Evolutionary conservation across 2,329 filamentous ascomycete genomes (phyloP).

Genomic region (Talaromyces sp.): DNA sequence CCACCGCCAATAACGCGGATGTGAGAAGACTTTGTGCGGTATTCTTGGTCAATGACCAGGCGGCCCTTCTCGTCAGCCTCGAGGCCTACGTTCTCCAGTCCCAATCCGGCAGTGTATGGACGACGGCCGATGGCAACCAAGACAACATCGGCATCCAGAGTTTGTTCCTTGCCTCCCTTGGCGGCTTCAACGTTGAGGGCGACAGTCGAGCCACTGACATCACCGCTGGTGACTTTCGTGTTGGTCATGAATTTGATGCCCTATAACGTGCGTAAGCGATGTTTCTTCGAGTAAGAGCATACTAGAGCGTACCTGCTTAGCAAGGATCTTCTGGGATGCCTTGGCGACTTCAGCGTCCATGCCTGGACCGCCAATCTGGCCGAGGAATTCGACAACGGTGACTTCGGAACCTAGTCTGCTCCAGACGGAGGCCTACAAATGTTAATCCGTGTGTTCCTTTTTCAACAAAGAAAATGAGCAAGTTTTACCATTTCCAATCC

Average conservation of each 20-base stretch:
- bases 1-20: conserved; percentile 83
- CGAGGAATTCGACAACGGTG: conserved; percentile 93
- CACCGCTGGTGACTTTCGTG: conserved; percentile 88
- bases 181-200: conserved; percentile 83
- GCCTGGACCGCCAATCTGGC: conserved; percentile 92
- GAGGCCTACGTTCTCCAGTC: conserved; percentile 80
- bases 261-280: conserved; percentile 1
- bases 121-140: conserved; percentile 94
- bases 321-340: conserved; percentile 81
- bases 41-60: conserved; percentile 95
- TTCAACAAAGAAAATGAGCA: background rate
- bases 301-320: conserved; percentile 59
- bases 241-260: conserved; percentile 97
- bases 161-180: conserved; percentile 94
- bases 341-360: conserved; percentile 96
- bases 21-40: conserved; percentile 94
- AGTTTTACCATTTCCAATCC: conserved; percentile 82
- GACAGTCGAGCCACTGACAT: conserved; percentile 69
- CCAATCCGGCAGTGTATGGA: conserved; percentile 87
- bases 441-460: conserved; percentile 2
- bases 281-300: background rate
- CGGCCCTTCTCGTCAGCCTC: conserved; percentile 80
- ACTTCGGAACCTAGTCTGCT: conserved; percentile 89
- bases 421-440: conserved; percentile 73
- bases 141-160: conserved; percentile 86